Evolutionary conservation across 305 asterid species (phyloP).

Genomic region (Fraxinus paxiana): DNA sequence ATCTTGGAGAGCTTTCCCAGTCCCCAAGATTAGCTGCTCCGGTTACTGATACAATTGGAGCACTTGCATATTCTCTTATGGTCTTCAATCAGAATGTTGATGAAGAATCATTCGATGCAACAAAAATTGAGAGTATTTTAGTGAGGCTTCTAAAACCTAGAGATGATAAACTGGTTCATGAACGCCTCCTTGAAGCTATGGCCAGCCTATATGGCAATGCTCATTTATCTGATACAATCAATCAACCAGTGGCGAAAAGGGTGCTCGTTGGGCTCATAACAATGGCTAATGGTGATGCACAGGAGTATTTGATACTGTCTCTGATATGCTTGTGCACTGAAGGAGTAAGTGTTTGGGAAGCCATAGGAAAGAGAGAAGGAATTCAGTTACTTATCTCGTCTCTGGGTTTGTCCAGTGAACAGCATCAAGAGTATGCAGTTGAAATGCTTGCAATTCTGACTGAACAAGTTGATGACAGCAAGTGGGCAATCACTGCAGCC

Average conservation of each 20-base stretch:
- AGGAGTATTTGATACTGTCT: conserved; percentile 60
- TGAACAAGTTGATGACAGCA: conserved; percentile 86
- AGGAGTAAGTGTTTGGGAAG: conserved; percentile 65
- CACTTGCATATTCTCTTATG: conserved; percentile 79
- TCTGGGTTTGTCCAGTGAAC: conserved; percentile 73
- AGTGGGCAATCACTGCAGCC: conserved; percentile 95
- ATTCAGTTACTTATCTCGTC: conserved; percentile 78
- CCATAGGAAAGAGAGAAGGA: conserved; percentile 85
- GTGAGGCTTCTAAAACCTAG: conserved; percentile 78
- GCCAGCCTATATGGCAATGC: conserved; percentile 67
- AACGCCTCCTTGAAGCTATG: conserved; percentile 82
- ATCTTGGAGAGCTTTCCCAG: conserved; percentile 81
- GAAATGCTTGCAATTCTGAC: conserved; percentile 70
- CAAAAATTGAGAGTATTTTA: conserved; percentile 54
- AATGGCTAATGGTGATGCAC: conserved; percentile 63
- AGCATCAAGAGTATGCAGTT: conserved; percentile 80
- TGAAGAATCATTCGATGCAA: conserved; percentile 46
- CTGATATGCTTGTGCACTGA: conserved; percentile 55
- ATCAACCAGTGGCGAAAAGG: conserved; percentile 66
- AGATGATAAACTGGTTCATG: conserved; percentile 74
- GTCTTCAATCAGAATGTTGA: conserved; percentile 51
- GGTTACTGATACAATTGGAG: conserved; percentile 79
- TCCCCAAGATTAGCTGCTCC: conserved; percentile 77
- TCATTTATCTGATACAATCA: conserved; percentile 36
- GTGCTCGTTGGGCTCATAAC: conserved; percentile 73